These are phyloP conservation scores for Talaromyces stipitatus DNA, from an alignment of 495 filamentous ascomycete genomes.

Conservation along the genomic window DNA sequence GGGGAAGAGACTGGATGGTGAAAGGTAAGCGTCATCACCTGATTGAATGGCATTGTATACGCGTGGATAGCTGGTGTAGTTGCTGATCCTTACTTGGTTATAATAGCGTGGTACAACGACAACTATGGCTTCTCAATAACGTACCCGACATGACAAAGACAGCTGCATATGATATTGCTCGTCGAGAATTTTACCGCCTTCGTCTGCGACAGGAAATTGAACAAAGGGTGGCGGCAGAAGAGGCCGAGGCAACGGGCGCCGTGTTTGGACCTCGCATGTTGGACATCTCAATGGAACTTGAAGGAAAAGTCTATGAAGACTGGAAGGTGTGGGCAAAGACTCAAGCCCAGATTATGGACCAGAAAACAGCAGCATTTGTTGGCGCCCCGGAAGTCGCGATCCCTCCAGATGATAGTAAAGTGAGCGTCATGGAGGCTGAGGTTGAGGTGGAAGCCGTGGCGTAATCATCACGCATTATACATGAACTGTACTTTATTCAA, in stretches of 20 bases:
- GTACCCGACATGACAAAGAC: slow-evolving; percentile 48
- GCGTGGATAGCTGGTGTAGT: background rate
- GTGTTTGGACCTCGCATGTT: slow-evolving; percentile 70
- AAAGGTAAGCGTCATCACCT: slow-evolving; percentile 53
- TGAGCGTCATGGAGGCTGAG: background rate
- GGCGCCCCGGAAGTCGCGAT: slow-evolving; percentile 24
- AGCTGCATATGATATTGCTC: slow-evolving; percentile 77
- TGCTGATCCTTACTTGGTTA: background rate
- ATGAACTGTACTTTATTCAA: background rate
- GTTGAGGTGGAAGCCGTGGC: background rate
- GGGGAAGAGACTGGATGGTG: slow-evolving; percentile 75
- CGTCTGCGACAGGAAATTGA: slow-evolving; percentile 78
- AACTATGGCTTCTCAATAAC: slow-evolving; percentile 74
- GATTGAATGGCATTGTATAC: background rate
- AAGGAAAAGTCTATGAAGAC: slow-evolving; percentile 64
- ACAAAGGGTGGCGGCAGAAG: slow-evolving; percentile 76
- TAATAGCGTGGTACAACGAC: slow-evolving; percentile 82
- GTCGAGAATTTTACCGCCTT: slow-evolving; percentile 82
- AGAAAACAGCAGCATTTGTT: slow-evolving; percentile 20
- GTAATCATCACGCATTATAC: background rate
- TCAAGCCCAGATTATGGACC: slow-evolving; percentile 33
- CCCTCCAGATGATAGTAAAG: slow-evolving; percentile 8
- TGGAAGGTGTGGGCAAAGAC: slow-evolving; percentile 77
- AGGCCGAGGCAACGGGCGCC: slow-evolving; percentile 77
- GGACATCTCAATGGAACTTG: slow-evolving; percentile 73